Conservation (phyloP, 345 rosid genomes). For the Raphanus sativus region DNA sequence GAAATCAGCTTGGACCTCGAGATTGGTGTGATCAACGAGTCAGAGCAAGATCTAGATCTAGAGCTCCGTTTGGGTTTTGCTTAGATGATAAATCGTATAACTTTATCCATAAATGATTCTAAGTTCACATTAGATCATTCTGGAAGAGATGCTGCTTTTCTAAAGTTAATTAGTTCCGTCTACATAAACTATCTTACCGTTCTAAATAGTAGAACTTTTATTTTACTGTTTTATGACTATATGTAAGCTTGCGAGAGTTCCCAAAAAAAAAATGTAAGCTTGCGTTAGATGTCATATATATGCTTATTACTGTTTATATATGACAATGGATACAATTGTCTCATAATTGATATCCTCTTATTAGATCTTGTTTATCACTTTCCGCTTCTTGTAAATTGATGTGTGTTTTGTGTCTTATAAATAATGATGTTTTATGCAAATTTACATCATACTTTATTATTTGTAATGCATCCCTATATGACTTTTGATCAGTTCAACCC, state of each 20-base stretch:
- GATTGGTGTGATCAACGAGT: constrained; percentile 53
- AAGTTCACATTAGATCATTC: constrained; percentile 10
- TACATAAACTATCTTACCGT: constrained; percentile 13
- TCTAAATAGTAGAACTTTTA: neutral
- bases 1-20: constrained; percentile 64
- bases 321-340: constrained; percentile 25
- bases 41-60: constrained; percentile 74
- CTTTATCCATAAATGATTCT: neutral
- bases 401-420: neutral
- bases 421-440: neutral
- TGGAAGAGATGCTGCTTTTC: constrained; percentile 13
- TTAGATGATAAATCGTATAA: constrained; percentile 27
- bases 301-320: neutral
- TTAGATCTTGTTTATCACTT: neutral
- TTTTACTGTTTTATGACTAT: neutral
- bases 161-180: constrained; percentile 7
- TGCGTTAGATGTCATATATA: neutral
- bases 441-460: neutral
- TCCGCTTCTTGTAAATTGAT: constrained; percentile 11
- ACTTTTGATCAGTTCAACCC: neutral
- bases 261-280: too few species aligned
- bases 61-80: constrained; percentile 89
- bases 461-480: neutral
- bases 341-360: neutral
- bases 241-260: too few species aligned